phyloP scores from a whole-genome alignment of 2,329 filamentous ascomycete species.

The Hymenotorrendiella dingleyae region DNA sequence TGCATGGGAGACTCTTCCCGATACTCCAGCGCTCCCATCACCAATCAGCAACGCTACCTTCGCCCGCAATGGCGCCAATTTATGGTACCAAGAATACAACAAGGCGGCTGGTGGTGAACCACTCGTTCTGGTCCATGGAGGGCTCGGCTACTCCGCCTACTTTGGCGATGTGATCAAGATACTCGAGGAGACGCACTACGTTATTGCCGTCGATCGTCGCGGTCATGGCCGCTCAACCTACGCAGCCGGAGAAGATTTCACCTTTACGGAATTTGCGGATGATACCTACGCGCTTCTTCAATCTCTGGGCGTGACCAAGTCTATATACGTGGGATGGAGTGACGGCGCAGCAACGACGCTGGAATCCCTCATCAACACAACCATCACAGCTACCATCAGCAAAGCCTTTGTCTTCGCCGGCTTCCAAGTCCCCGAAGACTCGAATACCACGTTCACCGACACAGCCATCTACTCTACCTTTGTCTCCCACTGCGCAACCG shows the following conservation, averaged over 20 bases:
- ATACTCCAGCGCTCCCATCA: constrained; percentile 34
- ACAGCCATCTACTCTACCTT: constrained; percentile 33
- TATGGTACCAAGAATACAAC: constrained; percentile 40
- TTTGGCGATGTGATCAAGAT: constrained; percentile 35
- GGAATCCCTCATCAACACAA: constrained; percentile 31
- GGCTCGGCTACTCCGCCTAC: constrained; percentile 38
- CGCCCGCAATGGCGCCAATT: constrained; percentile 33
- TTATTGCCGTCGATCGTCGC: constrained; percentile 37
- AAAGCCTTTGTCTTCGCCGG: constrained; percentile 38
- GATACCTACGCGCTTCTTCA: constrained; percentile 33
- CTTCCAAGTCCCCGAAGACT: constrained; percentile 29
- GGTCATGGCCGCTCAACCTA: constrained; percentile 38
- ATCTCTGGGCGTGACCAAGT: constrained; percentile 26
- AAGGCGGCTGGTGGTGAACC: constrained; percentile 30
- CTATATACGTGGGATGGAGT: constrained; percentile 37
- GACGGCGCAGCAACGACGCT: constrained; percentile 37
- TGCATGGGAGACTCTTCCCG: constrained; percentile 28
- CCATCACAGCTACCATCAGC: constrained; percentile 29
- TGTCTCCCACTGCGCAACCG: constrained; percentile 31
- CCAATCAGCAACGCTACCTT: constrained; percentile 29
- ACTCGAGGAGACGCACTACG: constrained; percentile 31
- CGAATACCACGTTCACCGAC: constrained; percentile 32
- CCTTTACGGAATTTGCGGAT: constrained; percentile 34
- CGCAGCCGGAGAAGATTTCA: constrained; percentile 33
- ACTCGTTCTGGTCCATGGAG: constrained; percentile 36